Evolutionary conservation across 2,329 filamentous ascomycete genomes (phyloP), one percentile per base, ranked within the genome.

Genomic region (Monascus ruber): DNA sequence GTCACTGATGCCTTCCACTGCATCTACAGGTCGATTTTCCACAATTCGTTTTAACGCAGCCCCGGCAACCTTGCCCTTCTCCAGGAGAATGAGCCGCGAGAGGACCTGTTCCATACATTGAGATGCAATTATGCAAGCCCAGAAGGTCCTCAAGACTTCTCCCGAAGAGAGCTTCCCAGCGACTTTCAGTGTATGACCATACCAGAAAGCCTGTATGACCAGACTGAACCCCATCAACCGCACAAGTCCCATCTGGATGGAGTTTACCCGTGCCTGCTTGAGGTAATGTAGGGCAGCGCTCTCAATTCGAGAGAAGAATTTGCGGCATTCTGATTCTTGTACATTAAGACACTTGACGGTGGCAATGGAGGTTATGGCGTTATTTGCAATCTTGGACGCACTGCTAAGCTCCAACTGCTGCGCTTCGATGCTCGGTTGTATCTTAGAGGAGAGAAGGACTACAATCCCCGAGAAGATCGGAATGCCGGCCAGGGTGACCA

Each of bases 171-270:
- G 64, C 1, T 70, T 58, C 1, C 77, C 77, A 1, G 72, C 62
- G 6, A 70, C 67, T 6, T 91, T 78, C 1, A 94, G 71, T 1
- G 75, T 66, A 26, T 81, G 74, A 0, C 87, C 88, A 50, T 88
- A 94, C 77, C 85, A 94, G 53, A 96, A 95, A 0, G 87, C 88
- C 41, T 87, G 74, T 0, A 93, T 81, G 48, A 96, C 95, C 56
- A 95, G 79, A 1, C 70, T 71, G 3, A 86, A 73, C 26, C 82
- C 79, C 66, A 87, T 79, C 48, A 93, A 76, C 35, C 81, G 79
- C 37, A 85, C 72, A 35, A 83, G 74, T 0, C 79, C 80, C 53
- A 84, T 78, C 53, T 94, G 87, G 3, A 79, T 56, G 1, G 83
- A 78, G 47, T 79, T 83, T 10, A 77, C 71, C 34, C 75, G 70